phyloP scores from a whole-genome alignment of 495 filamentous ascomycete genomes.

The Gamarada debralockiae region DNA sequence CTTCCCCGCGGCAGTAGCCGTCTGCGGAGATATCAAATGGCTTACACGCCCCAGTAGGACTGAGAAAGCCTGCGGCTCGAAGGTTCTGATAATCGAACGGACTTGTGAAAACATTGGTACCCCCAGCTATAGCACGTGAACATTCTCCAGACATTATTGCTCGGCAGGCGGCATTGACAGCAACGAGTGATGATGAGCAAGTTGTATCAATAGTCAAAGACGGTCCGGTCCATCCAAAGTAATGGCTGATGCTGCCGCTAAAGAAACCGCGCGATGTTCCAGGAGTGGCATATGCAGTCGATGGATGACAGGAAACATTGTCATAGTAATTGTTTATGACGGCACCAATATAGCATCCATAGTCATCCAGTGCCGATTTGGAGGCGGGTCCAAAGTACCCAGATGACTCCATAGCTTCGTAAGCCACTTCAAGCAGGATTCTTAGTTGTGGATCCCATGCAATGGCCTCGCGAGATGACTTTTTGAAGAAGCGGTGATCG shows the following conservation, averaged over 20 bases:
- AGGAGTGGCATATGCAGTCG: slow-evolving; percentile 25
- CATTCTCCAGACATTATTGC: slow-evolving; percentile 60
- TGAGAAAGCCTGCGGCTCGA: slow-evolving; percentile 34
- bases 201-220: slow-evolving; percentile 81
- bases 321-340: slow-evolving; percentile 24
- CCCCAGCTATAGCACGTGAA: slow-evolving; percentile 28
- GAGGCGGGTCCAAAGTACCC: slow-evolving; percentile 5
- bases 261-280: slow-evolving; percentile 49
- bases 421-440: slow-evolving; percentile 48
- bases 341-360: slow-evolving; percentile 13
- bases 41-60: slow-evolving; percentile 41
- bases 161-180: slow-evolving; percentile 69
- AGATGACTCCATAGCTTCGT: slow-evolving; percentile 52
- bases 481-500: slow-evolving; percentile 57
- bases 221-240: slow-evolving; percentile 50
- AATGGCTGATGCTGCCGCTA: slow-evolving; percentile 56
- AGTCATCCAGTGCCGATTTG: not conserved
- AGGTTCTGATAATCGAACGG: slow-evolving; percentile 20
- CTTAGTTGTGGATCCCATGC: slow-evolving; percentile 55
- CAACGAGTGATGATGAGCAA: slow-evolving; percentile 70
- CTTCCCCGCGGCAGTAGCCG: slow-evolving; percentile 66
- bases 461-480: slow-evolving; percentile 48
- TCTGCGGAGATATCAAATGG: slow-evolving; percentile 59
- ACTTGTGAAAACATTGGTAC: slow-evolving; percentile 9
- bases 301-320: slow-evolving; percentile 26